Percentiles rank a stretch among this genome's conserved stretches.
phyloP scores from a whole-genome alignment of 108 stramenopile species.

The Pseudonitzschia pungens region DNA sequence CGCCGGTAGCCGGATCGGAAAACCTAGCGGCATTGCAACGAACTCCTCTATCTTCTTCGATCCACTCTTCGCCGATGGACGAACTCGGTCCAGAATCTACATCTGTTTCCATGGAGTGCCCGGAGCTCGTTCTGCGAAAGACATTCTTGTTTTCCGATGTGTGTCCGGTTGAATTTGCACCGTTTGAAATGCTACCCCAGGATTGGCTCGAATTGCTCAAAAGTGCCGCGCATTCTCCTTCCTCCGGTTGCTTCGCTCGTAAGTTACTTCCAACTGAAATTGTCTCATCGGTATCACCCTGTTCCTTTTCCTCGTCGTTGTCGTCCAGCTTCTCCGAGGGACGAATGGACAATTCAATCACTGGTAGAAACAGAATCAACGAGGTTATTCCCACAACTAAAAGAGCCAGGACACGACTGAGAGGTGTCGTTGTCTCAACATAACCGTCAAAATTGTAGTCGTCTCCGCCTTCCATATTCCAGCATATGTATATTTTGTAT shows the following conservation, averaged over 20 bases:
- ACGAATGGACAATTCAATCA: neutral
- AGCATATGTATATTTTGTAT: too few relatives aligned
- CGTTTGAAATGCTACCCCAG: neutral
- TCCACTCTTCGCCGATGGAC: neutral
- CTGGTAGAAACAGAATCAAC: slow-evolving; percentile 13
- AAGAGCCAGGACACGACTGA: slow-evolving; percentile 19
- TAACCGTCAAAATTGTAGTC: slow-evolving; percentile 30
- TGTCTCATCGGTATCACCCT: neutral
- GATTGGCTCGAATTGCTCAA: neutral
- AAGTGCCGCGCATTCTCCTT: neutral
- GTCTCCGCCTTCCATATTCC: slow-evolving; percentile 1
- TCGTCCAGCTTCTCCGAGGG: neutral
- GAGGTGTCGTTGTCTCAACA: slow-evolving; percentile 26
- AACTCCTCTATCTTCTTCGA: neutral
- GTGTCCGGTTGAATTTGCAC: neutral
- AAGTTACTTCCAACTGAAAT: neutral
- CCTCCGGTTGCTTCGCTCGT: neutral
- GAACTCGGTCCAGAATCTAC: neutral
- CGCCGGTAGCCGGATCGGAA: slow-evolving; percentile 1
- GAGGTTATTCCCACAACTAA: slow-evolving; percentile 4
- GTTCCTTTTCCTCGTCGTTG: neutral
- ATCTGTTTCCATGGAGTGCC: neutral
- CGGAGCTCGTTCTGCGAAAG: neutral
- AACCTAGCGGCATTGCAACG: slow-evolving; percentile 1
- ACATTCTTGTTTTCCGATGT: neutral